Base-by-base conservation (phyloP, 495 filamentous ascomycete species). In the Aspergillus kassunensis region DNA sequence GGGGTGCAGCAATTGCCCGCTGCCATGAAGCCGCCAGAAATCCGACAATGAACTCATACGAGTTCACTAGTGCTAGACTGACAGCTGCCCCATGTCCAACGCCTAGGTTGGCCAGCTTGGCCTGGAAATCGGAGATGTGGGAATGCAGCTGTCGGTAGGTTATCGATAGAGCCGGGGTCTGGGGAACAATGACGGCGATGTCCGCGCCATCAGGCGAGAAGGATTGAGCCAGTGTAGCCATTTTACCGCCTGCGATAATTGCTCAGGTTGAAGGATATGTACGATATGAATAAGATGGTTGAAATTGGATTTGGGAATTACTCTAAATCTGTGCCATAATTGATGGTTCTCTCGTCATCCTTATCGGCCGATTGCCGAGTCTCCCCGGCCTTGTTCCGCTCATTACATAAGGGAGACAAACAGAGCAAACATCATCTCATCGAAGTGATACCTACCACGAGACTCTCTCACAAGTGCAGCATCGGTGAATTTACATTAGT, bases 1-100 rank as follows among this genome's bases (percentile, higher is more conserved):
- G 72, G 3, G 89, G 89, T 4, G 88, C 89, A 18, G 88, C 89
- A 55, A 90, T 86, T 21, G 73, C 84, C 51, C 89, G 80, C 71
- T 92, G 89, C 79, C 81, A 86, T 6, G 87, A 80, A 13, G 81
- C 75, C 13, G 87, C 89, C 19, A 93, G 76, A 71, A 93, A 93
- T 1, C 86, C 80, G 49, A 91, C 80, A 57, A 91, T 82, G 69
- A 91, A 91, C 68, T 89, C 87, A 62, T 87, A 88, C 23, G 84
- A 86, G 67, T 92, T 92, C 23, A 84, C 80, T 15, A 87, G 77
- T 1, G 87, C 83, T 52, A 91, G 88, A 18, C 87, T 89, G 35
- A 92, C 85, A 20, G 88, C 82, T 10, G 79, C 75, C 36, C 77
- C 72, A 33, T 79, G 72, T 36, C 73, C 66, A 44, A 91, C 80